A percentile compares a stretch with the other conserved stretches of the same genome.
Conservation (phyloP, 1,139 yeast species). For the Saccharomycopsis hybrid region DNA sequence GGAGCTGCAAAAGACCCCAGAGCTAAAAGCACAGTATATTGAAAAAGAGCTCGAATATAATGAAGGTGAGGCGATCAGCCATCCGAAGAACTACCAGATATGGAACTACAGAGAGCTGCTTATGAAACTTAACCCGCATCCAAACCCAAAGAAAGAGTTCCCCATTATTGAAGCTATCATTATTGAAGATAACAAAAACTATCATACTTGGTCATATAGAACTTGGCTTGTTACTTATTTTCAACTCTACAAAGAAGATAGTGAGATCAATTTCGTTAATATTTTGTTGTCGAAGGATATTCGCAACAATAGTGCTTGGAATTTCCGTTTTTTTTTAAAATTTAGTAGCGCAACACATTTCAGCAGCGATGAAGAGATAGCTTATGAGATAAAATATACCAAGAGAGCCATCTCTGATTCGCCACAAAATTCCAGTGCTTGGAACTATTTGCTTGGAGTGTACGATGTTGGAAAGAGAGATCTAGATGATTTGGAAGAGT, state of each 20-base stretch:
- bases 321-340: slow-evolving; percentile 62
- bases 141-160: slow-evolving; percentile 46
- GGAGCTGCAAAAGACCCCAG: slow-evolving; percentile 20
- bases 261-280: slow-evolving; percentile 52
- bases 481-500: slow-evolving; percentile 35
- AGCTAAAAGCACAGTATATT: slow-evolving; percentile 24
- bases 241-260: slow-evolving; percentile 35
- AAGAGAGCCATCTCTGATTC: slow-evolving; percentile 30
- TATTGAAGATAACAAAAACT: slow-evolving; percentile 77
- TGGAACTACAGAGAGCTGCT: slow-evolving; percentile 85
- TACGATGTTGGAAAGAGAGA: slow-evolving; percentile 33
- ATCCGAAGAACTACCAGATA: slow-evolving; percentile 89
- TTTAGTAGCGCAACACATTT: slow-evolving; percentile 15
- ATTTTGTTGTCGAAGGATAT: slow-evolving; percentile 53
- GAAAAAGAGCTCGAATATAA: slow-evolving; percentile 66
- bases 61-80: slow-evolving; percentile 63
- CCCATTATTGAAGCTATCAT: slow-evolving; percentile 63
- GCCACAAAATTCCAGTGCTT: slow-evolving; percentile 81
- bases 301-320: slow-evolving; percentile 92
- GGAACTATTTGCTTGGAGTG: slow-evolving; percentile 76
- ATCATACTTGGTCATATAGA: slow-evolving; percentile 93
- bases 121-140: slow-evolving; percentile 31
- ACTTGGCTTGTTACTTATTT: slow-evolving; percentile 69
- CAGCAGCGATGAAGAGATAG: slow-evolving; percentile 22
- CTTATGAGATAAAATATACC: slow-evolving; percentile 15